Evolutionary conservation across 495 filamentous ascomycete genomes (phyloP).

Genomic region (Penicillium psychrofluorescens): DNA sequence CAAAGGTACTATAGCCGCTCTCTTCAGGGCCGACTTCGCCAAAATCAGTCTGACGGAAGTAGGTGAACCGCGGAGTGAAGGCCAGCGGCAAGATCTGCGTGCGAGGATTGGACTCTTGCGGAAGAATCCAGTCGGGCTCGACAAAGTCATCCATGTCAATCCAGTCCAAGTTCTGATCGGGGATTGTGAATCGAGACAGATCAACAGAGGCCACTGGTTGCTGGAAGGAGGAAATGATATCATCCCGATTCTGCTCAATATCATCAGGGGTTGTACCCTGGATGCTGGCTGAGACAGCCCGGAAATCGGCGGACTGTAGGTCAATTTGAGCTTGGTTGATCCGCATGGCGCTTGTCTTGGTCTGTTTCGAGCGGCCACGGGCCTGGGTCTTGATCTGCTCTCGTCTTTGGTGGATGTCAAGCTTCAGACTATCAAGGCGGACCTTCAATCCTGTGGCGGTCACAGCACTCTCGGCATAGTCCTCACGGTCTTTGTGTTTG

Average conservation of each 20-base stretch:
- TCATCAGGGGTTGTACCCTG: slow-evolving; percentile 68
- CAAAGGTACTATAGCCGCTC: slow-evolving; percentile 75
- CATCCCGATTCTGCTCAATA: slow-evolving; percentile 53
- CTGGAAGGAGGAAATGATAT: slow-evolving; percentile 49
- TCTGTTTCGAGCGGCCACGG: slow-evolving; percentile 61
- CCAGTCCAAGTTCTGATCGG: slow-evolving; percentile 90
- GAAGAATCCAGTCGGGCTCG: slow-evolving; percentile 92
- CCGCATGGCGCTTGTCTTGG: slow-evolving; percentile 82
- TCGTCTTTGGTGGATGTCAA: slow-evolving; percentile 90
- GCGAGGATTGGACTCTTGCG: slow-evolving; percentile 82
- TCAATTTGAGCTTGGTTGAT: slow-evolving; percentile 92
- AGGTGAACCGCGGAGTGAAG: slow-evolving; percentile 89
- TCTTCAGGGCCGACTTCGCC: slow-evolving; percentile 60
- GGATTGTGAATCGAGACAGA: slow-evolving; percentile 85
- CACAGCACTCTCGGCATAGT: slow-evolving; percentile 70
- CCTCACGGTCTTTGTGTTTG: slow-evolving; percentile 94
- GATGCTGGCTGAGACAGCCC: slow-evolving; percentile 89
- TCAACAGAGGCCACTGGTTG: slow-evolving; percentile 51
- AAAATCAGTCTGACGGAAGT: slow-evolving; percentile 96
- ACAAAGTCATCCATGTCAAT: slow-evolving; percentile 99
- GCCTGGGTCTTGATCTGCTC: slow-evolving; percentile 82
- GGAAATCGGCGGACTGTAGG: slow-evolving; percentile 83
- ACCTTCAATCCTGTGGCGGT: slow-evolving; percentile 92
- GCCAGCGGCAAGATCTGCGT: slow-evolving; percentile 89
- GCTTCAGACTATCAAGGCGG: slow-evolving; percentile 87